These are phyloP conservation scores for Wickerhamomyces ciferrii DNA, from an alignment of 805 yeast species.

Conservation along the genomic window DNA sequence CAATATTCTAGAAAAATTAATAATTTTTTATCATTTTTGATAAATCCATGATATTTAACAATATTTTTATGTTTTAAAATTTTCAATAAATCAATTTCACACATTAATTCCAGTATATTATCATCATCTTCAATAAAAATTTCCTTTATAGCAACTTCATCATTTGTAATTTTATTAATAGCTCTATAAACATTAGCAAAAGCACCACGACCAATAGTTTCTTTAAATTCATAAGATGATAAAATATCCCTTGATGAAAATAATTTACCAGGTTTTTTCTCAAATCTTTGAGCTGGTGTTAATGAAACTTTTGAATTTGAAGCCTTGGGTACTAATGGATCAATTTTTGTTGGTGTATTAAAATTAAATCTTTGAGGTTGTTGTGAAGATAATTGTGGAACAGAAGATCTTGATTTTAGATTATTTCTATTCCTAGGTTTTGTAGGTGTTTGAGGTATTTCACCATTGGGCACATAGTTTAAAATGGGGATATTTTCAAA, in stretches of 20 bases:
- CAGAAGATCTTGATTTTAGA: background rate
- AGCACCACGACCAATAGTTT: slow-evolving; percentile 84
- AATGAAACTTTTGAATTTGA: slow-evolving; percentile 15
- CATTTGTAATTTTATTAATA: slow-evolving; percentile 56
- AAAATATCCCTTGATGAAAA: slow-evolving; percentile 19
- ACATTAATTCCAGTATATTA: slow-evolving; percentile 47
- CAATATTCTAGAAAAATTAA: slow-evolving; percentile 79
- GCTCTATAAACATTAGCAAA: slow-evolving; percentile 85
- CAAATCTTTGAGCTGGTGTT: slow-evolving; percentile 49
- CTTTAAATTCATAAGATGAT: slow-evolving; percentile 44
- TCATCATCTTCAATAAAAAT: slow-evolving; percentile 70
- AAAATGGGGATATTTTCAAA: slow-evolving; percentile 19
- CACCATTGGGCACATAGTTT: slow-evolving; percentile 8
- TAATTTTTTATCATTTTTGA: slow-evolving; percentile 59
- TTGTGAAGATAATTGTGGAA: background rate
- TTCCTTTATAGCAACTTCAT: slow-evolving; percentile 76
- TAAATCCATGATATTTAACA: slow-evolving; percentile 87
- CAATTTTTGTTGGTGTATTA: slow-evolving; percentile 12
- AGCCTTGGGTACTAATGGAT: background rate
- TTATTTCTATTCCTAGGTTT: slow-evolving; percentile 9
- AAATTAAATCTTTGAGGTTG: slow-evolving; percentile 5
- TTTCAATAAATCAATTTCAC: slow-evolving; percentile 71
- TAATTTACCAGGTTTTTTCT: slow-evolving; percentile 31
- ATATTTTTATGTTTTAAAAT: slow-evolving; percentile 83
- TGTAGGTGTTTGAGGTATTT: slow-evolving; percentile 17